Base-by-base conservation (phyloP, 1,139 yeast genomes). In the Debaryomyces fabryi region DNA sequence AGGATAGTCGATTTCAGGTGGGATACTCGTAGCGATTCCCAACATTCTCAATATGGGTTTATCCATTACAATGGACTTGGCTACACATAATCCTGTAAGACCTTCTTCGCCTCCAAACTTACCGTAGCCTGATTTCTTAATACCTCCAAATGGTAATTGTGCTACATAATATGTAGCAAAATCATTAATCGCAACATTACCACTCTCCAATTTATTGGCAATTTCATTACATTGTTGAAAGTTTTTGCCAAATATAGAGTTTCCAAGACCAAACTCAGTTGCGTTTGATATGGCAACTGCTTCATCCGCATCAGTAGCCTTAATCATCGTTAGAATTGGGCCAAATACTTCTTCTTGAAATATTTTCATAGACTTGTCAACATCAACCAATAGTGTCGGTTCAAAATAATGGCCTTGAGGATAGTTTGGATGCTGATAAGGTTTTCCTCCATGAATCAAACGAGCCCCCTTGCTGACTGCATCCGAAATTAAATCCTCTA, bases 21-120 rank as follows among this genome's bases (percentile, higher is more conserved):
- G 99, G 39, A 93, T 91, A 45, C 82, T 76, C 1, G 96, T 88
- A 5, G 93, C 85, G 15, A 93, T 76, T 1, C 81, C 80, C 15
- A 76, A 57, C 47, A 69, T 61, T 48, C 80, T 59, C 56, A 89
- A 82, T 27, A 93, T 82, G 35, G 87, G 81, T 55, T 82, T 84
- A 67, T 93, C 98, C 75, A 82, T 86, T 49, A 96, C 91, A 4
- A 93, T 81, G 39, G 95, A 84, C 64, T 93, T 93, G 47, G 90
- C 88, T 49, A 83, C 77, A 64, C 98, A 92, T 40, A 93, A 74
- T 0, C 97, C 98, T 39, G 90, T 81, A 34, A 93, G 74, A 1
- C 98, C 99, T 74, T 93, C 99, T 63, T 87, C 96, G 35, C 99
- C 98, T 25, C 97, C 97, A 71, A 93, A 93, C 64, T 91, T 92